Percentiles rank a stretch among this genome's conserved stretches.
Evolutionary conservation across 2,329 filamentous ascomycete genomes (phyloP).

Genomic region (Colletotrichum acutatum): DNA sequence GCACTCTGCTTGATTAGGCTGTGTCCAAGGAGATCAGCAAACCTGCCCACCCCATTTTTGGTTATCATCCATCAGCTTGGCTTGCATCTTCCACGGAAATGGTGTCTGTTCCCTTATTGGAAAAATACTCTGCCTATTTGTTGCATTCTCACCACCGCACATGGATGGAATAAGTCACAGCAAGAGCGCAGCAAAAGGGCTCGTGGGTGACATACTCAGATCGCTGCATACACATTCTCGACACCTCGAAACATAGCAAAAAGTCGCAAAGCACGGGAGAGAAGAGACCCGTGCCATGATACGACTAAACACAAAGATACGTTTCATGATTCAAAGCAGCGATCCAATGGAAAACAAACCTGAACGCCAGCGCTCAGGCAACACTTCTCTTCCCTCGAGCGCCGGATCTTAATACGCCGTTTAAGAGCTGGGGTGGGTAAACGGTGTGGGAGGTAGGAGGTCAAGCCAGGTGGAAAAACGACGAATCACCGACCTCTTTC

Average conservation of each 20-base stretch:
- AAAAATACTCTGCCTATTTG: neutral
- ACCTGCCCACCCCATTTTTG: neutral
- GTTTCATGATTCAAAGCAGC: neutral
- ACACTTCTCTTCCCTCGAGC: neutral
- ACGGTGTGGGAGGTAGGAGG: neutral
- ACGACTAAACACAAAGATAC: neutral
- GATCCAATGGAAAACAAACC: neutral
- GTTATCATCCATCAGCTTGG: neutral
- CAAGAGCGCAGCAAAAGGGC: neutral
- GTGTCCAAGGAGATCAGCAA: neutral
- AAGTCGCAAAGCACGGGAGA: neutral
- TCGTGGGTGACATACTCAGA: no score
- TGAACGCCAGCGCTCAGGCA: neutral
- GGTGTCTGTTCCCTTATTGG: neutral
- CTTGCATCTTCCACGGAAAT: neutral
- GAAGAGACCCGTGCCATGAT: neutral
- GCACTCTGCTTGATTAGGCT: neutral
- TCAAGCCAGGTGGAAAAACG: neutral
- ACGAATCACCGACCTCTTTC: neutral
- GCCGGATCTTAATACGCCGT: neutral
- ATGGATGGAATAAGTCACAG: neutral
- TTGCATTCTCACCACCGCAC: neutral
- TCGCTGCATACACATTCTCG: neutral
- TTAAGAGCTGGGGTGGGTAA: neutral
- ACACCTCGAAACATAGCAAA: neutral